Conservation (phyloP, 2,329 filamentous ascomycete genomes). For the Hawksworthiomyces lignivorus region DNA sequence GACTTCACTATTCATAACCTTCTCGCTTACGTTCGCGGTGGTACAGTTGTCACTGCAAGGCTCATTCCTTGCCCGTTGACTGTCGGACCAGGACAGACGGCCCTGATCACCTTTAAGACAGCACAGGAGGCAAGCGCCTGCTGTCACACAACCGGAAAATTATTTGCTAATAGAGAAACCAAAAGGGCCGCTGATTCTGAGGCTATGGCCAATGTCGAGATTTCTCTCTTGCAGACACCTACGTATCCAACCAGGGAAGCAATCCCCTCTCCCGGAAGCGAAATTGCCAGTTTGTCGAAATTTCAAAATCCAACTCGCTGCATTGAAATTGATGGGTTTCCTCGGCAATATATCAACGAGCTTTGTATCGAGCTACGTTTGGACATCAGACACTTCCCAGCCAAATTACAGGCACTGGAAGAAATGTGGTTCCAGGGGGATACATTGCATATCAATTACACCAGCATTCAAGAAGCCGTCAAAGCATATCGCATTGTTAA, state of each 20-base stretch:
- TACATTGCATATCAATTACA: conserved; percentile 11
- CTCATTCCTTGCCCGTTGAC: conserved; percentile 2
- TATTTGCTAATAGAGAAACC: background rate
- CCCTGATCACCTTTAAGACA: conserved; percentile 11
- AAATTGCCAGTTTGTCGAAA: background rate
- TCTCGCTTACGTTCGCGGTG: conserved; percentile 11
- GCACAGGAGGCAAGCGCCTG: conserved; percentile 5
- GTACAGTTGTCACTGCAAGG: conserved; percentile 4
- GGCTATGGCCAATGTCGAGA: background rate
- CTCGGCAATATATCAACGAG: conserved; percentile 7
- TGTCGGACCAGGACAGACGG: conserved; percentile 4
- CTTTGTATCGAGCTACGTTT: conserved; percentile 12
- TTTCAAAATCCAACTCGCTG: conserved; percentile 10
- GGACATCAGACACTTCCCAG: background rate
- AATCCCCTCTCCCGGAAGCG: background rate
- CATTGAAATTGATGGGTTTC: conserved; percentile 9
- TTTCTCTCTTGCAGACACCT: conserved; percentile 5
- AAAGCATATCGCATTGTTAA: conserved; percentile 5
- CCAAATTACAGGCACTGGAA: conserved; percentile 5
- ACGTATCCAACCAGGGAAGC: conserved; percentile 12
- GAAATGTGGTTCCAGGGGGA: conserved; percentile 14
- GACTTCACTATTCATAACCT: conserved; percentile 10
- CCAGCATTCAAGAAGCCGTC: conserved; percentile 11
- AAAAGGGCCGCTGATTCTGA: background rate
- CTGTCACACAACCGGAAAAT: background rate